phyloP scores from a whole-genome alignment of 2,329 filamentous ascomycete genomes.

The Colletotrichum sp. region DNA sequence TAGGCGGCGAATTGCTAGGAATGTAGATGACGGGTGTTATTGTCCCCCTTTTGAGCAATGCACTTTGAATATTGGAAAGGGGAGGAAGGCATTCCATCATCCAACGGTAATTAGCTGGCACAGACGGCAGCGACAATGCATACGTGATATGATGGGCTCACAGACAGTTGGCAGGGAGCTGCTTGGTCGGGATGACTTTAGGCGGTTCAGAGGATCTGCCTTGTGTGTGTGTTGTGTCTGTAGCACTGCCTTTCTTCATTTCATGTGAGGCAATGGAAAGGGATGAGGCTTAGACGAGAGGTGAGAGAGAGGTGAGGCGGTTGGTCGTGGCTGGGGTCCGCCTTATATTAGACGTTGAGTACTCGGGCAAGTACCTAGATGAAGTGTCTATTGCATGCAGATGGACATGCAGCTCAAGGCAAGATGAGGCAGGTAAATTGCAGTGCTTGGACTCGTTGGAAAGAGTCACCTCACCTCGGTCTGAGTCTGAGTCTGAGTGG shows the following conservation, averaged over 20 bases:
- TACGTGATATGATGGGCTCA: neutral
- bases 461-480: neutral
- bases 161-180: neutral
- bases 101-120: neutral
- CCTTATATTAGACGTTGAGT: neutral
- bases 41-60: neutral
- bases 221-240: neutral
- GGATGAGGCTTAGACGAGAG: neutral
- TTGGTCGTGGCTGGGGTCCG: neutral
- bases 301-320: neutral
- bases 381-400: neutral
- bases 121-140: neutral
- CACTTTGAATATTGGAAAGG: neutral
- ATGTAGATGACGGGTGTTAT: neutral
- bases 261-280: neutral
- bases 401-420: neutral
- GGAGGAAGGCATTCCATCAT: neutral
- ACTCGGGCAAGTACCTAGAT: neutral
- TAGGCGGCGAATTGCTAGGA: neutral
- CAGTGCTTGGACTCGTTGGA: neutral
- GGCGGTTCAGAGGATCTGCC: neutral
- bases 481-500: neutral
- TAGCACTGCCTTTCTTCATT: neutral
- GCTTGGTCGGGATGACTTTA: neutral
- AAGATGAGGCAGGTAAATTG: neutral